phyloP scores from a whole-genome alignment of 2,329 filamentous ascomycete genomes.

The Fusarium sp. region DNA sequence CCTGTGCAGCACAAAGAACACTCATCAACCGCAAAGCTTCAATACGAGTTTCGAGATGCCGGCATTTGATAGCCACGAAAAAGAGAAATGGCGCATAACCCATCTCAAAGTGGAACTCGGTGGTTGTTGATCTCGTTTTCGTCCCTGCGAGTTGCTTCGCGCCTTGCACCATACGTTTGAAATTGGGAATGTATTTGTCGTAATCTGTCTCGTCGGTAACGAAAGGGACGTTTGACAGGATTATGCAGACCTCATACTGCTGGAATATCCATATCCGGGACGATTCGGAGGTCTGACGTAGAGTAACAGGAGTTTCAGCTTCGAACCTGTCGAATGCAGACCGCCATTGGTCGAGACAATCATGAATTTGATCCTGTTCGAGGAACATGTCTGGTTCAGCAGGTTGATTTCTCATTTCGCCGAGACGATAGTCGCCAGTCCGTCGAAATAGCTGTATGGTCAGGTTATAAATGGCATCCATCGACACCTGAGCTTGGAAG shows the following conservation, averaged over 20 bases:
- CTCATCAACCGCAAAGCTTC: slow-evolving; percentile 14
- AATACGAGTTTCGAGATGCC: slow-evolving; percentile 13
- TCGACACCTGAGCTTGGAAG: slow-evolving; percentile 4
- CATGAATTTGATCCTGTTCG: slow-evolving; percentile 16
- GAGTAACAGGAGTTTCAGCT: background rate
- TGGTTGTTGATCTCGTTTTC: background rate
- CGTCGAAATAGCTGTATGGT: slow-evolving; percentile 21
- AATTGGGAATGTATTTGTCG: slow-evolving; percentile 14
- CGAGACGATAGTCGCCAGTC: slow-evolving; percentile 14
- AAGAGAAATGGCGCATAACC: slow-evolving; percentile 20
- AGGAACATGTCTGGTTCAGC: slow-evolving; percentile 1
- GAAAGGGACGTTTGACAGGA: slow-evolving; percentile 3
- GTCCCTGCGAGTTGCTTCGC: slow-evolving; percentile 3
- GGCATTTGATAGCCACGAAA: slow-evolving; percentile 22
- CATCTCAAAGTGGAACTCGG: slow-evolving; percentile 25
- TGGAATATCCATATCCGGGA: slow-evolving; percentile 25
- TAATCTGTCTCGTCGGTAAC: slow-evolving; percentile 11
- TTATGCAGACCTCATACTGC: slow-evolving; percentile 13
- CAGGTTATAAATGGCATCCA: slow-evolving; percentile 11
- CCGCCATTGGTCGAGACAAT: slow-evolving; percentile 7
- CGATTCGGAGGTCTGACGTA: background rate
- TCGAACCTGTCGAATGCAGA: slow-evolving; percentile 19
- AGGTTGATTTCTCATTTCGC: slow-evolving; percentile 8
- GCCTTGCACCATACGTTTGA: slow-evolving; percentile 12
- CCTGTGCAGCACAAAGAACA: slow-evolving; percentile 21